These are phyloP conservation scores for Albugo candida DNA, from an alignment of 352 stramenopile species.

Conservation along the genomic window DNA sequence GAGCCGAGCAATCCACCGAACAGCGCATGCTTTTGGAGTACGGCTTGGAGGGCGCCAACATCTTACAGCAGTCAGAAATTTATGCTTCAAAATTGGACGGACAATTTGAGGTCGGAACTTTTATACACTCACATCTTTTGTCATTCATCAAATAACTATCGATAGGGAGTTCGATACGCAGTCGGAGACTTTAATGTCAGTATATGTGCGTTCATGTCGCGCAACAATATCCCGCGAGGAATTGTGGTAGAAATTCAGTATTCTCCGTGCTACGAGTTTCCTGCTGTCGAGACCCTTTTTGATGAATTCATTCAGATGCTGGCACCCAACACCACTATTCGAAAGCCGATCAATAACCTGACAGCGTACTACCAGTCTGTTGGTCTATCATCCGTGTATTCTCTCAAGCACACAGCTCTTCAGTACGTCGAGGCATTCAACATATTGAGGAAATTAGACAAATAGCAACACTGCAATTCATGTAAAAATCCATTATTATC, in stretches of 20 bases:
- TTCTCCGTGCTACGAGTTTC: constrained; percentile 53
- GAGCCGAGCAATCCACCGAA: constrained; percentile 43
- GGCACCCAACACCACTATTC: constrained; percentile 36
- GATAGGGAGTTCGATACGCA: constrained; percentile 52
- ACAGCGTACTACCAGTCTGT: constrained; percentile 51
- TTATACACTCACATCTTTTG: neutral
- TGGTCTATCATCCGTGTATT: constrained; percentile 52
- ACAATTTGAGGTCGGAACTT: constrained; percentile 44
- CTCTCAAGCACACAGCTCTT: constrained; percentile 72
- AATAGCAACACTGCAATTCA: constrained; percentile 13
- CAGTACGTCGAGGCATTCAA: constrained; percentile 79
- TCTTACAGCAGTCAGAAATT: constrained; percentile 77
- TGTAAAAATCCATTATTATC: too few species aligned
- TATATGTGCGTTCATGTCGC: constrained; percentile 75
- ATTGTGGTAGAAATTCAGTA: constrained; percentile 76
- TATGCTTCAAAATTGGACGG: constrained; percentile 77
- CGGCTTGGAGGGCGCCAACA: constrained; percentile 62
- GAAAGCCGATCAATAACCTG: constrained; percentile 58
- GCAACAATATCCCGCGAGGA: constrained; percentile 56
- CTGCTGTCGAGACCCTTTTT: constrained; percentile 57
- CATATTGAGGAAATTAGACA: constrained; percentile 66
- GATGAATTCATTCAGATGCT: constrained; percentile 67
- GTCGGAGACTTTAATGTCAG: constrained; percentile 72
- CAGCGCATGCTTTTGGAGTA: constrained; percentile 70
- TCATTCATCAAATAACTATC: neutral